A percentile compares a stretch with the other conserved stretches of the same genome.
phyloP scores from a whole-genome alignment of 78 protist species.

The Tieghemostelium lacteum region DNA sequence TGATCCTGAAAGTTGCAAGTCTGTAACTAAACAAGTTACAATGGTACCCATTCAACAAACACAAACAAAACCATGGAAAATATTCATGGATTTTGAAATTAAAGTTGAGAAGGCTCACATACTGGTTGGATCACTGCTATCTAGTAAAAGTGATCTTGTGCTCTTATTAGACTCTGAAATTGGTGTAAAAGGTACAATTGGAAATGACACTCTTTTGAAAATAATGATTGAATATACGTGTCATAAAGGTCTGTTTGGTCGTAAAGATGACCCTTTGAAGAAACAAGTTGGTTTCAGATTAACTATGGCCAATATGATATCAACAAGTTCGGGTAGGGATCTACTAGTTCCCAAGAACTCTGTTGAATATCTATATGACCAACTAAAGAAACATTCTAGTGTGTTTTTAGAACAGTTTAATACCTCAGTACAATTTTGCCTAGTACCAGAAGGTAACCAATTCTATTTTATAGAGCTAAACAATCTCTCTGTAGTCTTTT shows the following conservation, averaged over 20 bases:
- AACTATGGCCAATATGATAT: background rate
- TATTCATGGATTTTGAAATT: constrained; percentile 6
- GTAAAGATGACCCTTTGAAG: background rate
- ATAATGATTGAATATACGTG: constrained; percentile 17
- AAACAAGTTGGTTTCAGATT: background rate
- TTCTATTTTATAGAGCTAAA: constrained; percentile 55
- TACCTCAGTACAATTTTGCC: constrained; percentile 20
- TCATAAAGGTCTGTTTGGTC: constrained; percentile 30
- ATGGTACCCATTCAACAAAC: too few species aligned
- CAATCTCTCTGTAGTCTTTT: constrained; percentile 33
- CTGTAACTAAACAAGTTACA: too few species aligned
- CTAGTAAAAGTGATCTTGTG: background rate
- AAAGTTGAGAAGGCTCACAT: constrained; percentile 22
- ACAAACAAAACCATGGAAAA: too few species aligned
- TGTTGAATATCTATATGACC: constrained; percentile 11
- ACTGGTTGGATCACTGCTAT: constrained; percentile 31
- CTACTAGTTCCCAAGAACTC: constrained; percentile 7
- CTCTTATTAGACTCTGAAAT: constrained; percentile 24
- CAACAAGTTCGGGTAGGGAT: background rate
- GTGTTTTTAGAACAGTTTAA: constrained; percentile 40
- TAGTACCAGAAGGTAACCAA: constrained; percentile 72
- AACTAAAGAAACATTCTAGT: constrained; percentile 13
- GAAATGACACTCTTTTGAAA: constrained; percentile 43
- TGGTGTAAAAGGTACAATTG: background rate
- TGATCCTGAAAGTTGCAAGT: constrained; percentile 29